Conservation (phyloP, 2,329 filamentous ascomycete species). For the Colletotrichum noveboracense region DNA sequence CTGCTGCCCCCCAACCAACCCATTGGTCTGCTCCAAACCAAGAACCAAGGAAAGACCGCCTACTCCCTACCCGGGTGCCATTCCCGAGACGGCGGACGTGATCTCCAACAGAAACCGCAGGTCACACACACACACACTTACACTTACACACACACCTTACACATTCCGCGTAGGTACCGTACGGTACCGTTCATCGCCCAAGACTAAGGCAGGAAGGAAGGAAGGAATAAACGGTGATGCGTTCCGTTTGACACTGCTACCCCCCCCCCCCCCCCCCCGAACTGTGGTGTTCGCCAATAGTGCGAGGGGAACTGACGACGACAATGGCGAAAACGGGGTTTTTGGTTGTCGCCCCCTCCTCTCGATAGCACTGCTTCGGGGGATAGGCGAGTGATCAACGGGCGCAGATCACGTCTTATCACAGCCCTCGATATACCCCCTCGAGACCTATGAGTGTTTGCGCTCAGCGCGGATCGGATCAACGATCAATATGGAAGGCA, state of each 20-base stretch:
- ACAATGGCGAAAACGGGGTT: not conserved
- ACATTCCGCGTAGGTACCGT: not conserved
- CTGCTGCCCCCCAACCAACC: not conserved
- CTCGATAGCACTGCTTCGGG: not conserved
- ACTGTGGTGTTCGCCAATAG: not conserved
- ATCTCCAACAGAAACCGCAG: not conserved
- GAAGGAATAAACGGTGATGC: not conserved
- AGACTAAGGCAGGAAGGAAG: not conserved
- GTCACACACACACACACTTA: not conserved
- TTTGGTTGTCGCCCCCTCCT: not conserved
- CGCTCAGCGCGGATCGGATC: not conserved
- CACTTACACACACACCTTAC: not conserved
- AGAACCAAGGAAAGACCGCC: not conserved
- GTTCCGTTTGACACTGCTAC: not conserved
- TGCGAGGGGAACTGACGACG: not conserved
- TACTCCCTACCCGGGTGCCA: not conserved
- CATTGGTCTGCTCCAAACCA: not conserved
- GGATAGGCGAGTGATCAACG: not conserved
- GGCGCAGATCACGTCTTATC: not conserved
- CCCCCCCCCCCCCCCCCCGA: not conserved
- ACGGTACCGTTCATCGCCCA: not conserved
- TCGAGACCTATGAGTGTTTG: not conserved
- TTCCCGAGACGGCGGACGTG: not conserved
- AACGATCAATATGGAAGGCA: not conserved
- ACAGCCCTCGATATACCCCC: not conserved